phyloP scores from a whole-genome alignment of 2,329 filamentous ascomycete genomes.

The Chalaropsis thielavioides region DNA sequence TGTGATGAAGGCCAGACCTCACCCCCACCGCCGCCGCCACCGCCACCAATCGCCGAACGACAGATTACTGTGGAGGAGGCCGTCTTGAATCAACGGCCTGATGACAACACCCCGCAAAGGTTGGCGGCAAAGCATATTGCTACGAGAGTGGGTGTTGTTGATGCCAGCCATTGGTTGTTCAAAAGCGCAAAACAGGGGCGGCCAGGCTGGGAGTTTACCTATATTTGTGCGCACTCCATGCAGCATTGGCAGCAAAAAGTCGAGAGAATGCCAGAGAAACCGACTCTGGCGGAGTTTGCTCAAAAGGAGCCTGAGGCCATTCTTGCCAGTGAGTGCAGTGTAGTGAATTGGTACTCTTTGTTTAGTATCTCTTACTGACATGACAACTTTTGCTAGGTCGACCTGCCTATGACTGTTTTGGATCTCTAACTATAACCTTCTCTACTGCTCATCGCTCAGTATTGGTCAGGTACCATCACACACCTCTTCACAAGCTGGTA shows the following conservation, averaged over 20 bases:
- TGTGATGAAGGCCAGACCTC: conserved; percentile 25
- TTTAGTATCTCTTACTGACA: conserved; percentile 15
- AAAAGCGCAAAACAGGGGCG: conserved; percentile 31
- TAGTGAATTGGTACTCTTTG: not conserved
- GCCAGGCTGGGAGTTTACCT: conserved; percentile 40
- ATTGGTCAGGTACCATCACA: conserved; percentile 41
- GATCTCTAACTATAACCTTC: conserved; percentile 36
- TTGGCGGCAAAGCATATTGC: conserved; percentile 37
- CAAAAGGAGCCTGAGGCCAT: conserved; percentile 33
- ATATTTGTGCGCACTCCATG: conserved; percentile 38
- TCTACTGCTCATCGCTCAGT: conserved; percentile 33
- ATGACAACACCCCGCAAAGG: conserved; percentile 35
- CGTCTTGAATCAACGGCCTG: conserved; percentile 34
- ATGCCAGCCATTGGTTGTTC: conserved; percentile 36
- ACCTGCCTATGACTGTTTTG: conserved; percentile 46
- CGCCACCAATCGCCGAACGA: conserved; percentile 23
- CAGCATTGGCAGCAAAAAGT: conserved; percentile 37
- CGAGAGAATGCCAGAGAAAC: conserved; percentile 28
- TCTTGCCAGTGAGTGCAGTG: conserved; percentile 29
- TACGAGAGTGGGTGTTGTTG: conserved; percentile 29
- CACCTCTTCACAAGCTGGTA: conserved; percentile 42
- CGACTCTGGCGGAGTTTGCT: conserved; percentile 36
- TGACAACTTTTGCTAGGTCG: conserved; percentile 28
- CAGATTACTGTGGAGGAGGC: conserved; percentile 33
- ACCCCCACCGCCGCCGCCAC: conserved; percentile 16